These are phyloP conservation scores for Botrytis galanthina DNA, from an alignment of 2,329 filamentous ascomycete species.

Conservation along the genomic window DNA sequence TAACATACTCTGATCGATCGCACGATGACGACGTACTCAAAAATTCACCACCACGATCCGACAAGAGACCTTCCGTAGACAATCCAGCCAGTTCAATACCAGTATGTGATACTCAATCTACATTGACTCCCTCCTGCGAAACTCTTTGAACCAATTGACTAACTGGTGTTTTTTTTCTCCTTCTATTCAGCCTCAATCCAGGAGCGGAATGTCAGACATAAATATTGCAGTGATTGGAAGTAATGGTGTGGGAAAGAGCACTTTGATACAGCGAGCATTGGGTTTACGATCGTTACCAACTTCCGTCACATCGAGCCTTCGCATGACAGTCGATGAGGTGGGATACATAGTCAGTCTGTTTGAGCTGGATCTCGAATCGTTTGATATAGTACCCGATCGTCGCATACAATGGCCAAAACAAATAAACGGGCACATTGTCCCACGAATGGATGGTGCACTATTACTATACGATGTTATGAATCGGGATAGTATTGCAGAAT, in stretches of 20 bases:
- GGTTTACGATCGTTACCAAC: conserved; percentile 53
- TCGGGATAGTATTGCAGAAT: conserved; percentile 67
- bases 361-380: conserved; percentile 64
- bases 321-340: conserved; percentile 57
- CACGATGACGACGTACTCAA: conserved; percentile 25
- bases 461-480: conserved; percentile 86
- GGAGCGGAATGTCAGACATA: conserved; percentile 48
- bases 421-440: conserved; percentile 67
- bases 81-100: conserved; percentile 30
- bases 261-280: conserved; percentile 63
- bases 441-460: conserved; percentile 77
- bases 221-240: conserved; percentile 67
- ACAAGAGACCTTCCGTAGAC: conserved; percentile 25
- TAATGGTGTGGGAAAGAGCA: conserved; percentile 65
- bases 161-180: background rate
- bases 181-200: conserved; percentile 33
- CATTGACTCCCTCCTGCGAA: background rate
- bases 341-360: conserved; percentile 59
- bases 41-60: conserved; percentile 24
- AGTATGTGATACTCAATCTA: conserved; percentile 26
- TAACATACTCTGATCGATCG: conserved; percentile 27
- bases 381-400: conserved; percentile 57
- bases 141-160: background rate
- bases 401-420: conserved; percentile 66
- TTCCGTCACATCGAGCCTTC: conserved; percentile 54